phyloP scores from a whole-genome alignment of 176 grass and related monocot genomes.

The Thinopyrum elongatum region DNA sequence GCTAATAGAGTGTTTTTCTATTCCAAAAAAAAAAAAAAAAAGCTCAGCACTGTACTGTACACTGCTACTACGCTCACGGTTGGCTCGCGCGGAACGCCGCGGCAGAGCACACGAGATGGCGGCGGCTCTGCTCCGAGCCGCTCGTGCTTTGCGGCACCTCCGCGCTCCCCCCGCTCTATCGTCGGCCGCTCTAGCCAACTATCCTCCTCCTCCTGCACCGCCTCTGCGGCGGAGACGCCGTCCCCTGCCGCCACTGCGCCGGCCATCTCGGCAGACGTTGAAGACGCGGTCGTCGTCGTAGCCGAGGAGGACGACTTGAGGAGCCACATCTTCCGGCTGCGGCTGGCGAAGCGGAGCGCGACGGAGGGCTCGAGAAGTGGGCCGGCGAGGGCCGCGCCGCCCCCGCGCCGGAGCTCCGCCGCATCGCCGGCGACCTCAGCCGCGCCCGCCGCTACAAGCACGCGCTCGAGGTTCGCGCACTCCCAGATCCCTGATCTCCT shows the following conservation, averaged over 20 bases:
- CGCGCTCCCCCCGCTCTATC: conserved; percentile 23
- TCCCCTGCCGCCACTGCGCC: not conserved
- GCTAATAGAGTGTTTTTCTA: no score
- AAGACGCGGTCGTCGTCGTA: not conserved
- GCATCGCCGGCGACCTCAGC: conserved; percentile 61
- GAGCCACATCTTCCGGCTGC: conserved; percentile 62
- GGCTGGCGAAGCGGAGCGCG: conserved; percentile 72
- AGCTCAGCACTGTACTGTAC: no score
- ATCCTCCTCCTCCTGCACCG: conserved; percentile 24
- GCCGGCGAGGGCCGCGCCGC: conserved; percentile 51
- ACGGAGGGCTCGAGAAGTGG: conserved; percentile 69
- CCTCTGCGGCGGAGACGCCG: not conserved
- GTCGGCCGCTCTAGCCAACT: not conserved
- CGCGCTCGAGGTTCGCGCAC: conserved; percentile 68
- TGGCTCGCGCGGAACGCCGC: not conserved
- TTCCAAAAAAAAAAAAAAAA: no score
- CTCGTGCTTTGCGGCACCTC: conserved; percentile 4
- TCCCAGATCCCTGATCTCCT: not conserved
- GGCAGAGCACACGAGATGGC: conserved; percentile 33
- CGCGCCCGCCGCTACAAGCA: conserved; percentile 71
- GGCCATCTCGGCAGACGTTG: conserved; percentile 1
- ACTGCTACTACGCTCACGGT: not conserved
- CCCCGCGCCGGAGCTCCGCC: conserved; percentile 46
- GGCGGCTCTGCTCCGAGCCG: conserved; percentile 36
- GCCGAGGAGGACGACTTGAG: conserved; percentile 51